Percentiles rank a stretch among this genome's conserved stretches.
phyloP scores from a whole-genome alignment of 805 yeast genomes.

The Debaryomyces maramus region DNA sequence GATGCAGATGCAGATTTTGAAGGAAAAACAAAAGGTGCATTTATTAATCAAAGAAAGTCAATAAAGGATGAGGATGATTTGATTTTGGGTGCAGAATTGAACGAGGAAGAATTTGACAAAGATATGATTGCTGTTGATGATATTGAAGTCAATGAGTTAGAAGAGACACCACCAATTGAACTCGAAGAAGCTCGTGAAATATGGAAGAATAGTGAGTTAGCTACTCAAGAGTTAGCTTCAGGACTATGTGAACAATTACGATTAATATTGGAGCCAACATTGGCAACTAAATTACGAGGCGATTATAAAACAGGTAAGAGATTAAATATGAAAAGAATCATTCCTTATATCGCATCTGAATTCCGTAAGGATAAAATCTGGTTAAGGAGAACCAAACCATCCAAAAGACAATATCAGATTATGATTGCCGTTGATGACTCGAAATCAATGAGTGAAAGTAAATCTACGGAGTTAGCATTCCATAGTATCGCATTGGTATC shows the following conservation, averaged over 20 bases:
- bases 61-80: slow-evolving; percentile 32
- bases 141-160: slow-evolving; percentile 13
- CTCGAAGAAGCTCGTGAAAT: slow-evolving; percentile 68
- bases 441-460: slow-evolving; percentile 93
- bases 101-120: slow-evolving; percentile 20
- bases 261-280: slow-evolving; percentile 89
- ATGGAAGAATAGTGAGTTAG: slow-evolving; percentile 81
- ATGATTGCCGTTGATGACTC: slow-evolving; percentile 98
- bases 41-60: slow-evolving; percentile 47
- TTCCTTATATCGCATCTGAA: slow-evolving; percentile 96
- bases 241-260: slow-evolving; percentile 90
- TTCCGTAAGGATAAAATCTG: slow-evolving; percentile 97
- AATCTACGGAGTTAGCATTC: slow-evolving; percentile 87
- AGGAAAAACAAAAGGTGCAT: slow-evolving; percentile 37
- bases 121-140: slow-evolving; percentile 19
- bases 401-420: slow-evolving; percentile 94
- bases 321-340: slow-evolving; percentile 94
- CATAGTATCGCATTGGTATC: slow-evolving; percentile 92
- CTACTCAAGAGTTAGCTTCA: slow-evolving; percentile 86
- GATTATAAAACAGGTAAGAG: slow-evolving; percentile 97
- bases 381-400: slow-evolving; percentile 96
- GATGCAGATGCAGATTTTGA: slow-evolving; percentile 46
- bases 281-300: slow-evolving; percentile 92
- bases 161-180: slow-evolving; percentile 45
- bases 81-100: slow-evolving; percentile 17